These are phyloP conservation scores for Globisporangium perplexum DNA, from an alignment of 352 stramenopile genomes.

Conservation along the genomic window DNA sequence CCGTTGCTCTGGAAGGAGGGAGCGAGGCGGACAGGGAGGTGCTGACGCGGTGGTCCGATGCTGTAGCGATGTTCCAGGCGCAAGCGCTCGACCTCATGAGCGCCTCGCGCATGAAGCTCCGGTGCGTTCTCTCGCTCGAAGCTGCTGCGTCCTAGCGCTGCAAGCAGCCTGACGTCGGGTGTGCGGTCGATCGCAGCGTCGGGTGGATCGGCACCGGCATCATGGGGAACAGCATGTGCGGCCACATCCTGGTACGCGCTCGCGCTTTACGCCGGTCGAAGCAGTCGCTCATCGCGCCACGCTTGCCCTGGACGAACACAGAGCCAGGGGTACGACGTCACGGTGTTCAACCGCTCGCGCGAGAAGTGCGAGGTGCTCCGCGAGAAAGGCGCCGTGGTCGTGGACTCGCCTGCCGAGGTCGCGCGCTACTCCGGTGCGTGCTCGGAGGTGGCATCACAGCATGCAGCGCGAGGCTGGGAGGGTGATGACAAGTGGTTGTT, in stretches of 20 bases:
- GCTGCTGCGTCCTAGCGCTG: neutral
- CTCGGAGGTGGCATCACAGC: neutral
- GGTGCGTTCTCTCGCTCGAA: constrained; percentile 14
- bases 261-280: neutral
- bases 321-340: constrained; percentile 81
- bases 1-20: neutral
- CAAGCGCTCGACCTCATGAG: constrained; percentile 56
- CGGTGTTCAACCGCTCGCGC: constrained; percentile 80
- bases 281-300: neutral
- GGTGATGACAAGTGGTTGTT: too few relatives aligned
- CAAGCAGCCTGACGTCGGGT: neutral
- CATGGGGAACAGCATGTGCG: constrained; percentile 88
- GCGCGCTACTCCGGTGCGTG: constrained; percentile 57
- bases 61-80: constrained; percentile 44
- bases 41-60: neutral
- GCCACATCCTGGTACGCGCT: constrained; percentile 72
- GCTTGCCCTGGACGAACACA: constrained; percentile 7
- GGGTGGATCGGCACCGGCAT: constrained; percentile 86
- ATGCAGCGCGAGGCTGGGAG: neutral
- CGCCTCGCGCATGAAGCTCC: constrained; percentile 51
- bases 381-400: constrained; percentile 73
- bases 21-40: neutral
- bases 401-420: constrained; percentile 70
- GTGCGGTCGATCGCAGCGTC: constrained; percentile 27
- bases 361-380: constrained; percentile 75